phyloP scores from a whole-genome alignment of 2,329 filamentous ascomycete species.

The Microdochium trichocladiopsis region DNA sequence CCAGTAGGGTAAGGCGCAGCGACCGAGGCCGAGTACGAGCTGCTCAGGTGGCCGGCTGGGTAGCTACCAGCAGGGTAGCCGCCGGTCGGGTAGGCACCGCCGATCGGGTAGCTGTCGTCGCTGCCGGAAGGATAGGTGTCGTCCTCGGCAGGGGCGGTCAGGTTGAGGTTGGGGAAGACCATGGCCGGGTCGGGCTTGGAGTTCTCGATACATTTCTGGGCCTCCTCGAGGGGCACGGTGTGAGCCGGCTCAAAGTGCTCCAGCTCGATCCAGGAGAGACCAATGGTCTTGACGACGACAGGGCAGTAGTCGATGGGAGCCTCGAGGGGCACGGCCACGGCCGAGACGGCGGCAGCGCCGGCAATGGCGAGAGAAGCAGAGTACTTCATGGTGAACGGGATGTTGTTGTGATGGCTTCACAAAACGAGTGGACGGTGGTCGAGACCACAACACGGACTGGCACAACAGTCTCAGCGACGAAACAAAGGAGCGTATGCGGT shows the following conservation, averaged over 20 bases:
- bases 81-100: not conserved
- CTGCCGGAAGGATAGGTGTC: not conserved
- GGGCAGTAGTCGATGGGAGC: not conserved
- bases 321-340: not conserved
- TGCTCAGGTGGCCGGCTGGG: not conserved
- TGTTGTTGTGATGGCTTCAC: not conserved
- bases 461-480: not conserved
- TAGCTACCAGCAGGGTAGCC: not conserved
- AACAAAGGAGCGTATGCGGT: not conserved
- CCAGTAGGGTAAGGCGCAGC: not conserved
- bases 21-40: not conserved
- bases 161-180: not conserved
- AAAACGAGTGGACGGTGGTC: conserved; percentile 1
- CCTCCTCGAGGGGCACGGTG: not conserved
- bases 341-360: not conserved
- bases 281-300: not conserved
- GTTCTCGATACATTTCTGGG: not conserved
- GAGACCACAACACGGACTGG: not conserved
- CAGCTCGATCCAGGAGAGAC: not conserved
- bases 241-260: not conserved
- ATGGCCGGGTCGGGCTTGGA: not conserved
- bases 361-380: not conserved
- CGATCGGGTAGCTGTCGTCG: not conserved
- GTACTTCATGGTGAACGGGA: not conserved
- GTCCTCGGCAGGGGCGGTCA: not conserved